phyloP scores from a whole-genome alignment of 1,284 basidiomycete species.

The Trichosporon sp. region DNA sequence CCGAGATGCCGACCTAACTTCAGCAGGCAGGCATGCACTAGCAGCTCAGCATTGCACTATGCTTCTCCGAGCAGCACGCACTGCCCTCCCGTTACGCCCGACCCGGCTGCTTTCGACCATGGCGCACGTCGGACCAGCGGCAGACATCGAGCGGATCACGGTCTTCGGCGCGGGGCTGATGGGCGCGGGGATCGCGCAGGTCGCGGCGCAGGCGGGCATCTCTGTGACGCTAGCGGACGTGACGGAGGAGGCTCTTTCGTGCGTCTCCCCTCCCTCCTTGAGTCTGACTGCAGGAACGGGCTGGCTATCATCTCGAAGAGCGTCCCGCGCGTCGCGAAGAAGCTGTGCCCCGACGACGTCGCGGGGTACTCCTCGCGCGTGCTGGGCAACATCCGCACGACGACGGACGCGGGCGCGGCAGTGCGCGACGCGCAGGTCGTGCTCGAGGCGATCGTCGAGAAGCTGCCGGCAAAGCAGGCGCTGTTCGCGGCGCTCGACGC shows the following conservation, averaged over 20 bases:
- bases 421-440: slow-evolving; percentile 55
- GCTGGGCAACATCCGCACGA: slow-evolving; percentile 52
- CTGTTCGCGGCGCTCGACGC: slow-evolving; percentile 55
- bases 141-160: slow-evolving; percentile 42
- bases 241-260: slow-evolving; percentile 46
- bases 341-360: slow-evolving; percentile 50
- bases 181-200: slow-evolving; percentile 55
- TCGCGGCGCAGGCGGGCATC: slow-evolving; percentile 52
- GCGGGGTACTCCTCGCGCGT: slow-evolving; percentile 45
- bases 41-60: not conserved
- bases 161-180: slow-evolving; percentile 54
- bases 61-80: not conserved
- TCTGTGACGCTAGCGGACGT: slow-evolving; percentile 51
- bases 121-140: not conserved
- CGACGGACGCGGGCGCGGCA: slow-evolving; percentile 53
- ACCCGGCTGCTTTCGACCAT: not conserved
- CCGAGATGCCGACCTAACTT: not conserved
- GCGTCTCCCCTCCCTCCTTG: not conserved
- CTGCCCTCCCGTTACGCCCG: not conserved
- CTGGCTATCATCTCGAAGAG: slow-evolving; percentile 56
- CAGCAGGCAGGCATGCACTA: not conserved
- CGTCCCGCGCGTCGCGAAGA: slow-evolving; percentile 54
- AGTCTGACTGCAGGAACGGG: slow-evolving; percentile 51
- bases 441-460: slow-evolving; percentile 59
- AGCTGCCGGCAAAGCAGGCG: slow-evolving; percentile 55